Evolutionary conservation across 192 early-diverging fungal species (phyloP).

Genomic region (Mortierella hygrophila): DNA sequence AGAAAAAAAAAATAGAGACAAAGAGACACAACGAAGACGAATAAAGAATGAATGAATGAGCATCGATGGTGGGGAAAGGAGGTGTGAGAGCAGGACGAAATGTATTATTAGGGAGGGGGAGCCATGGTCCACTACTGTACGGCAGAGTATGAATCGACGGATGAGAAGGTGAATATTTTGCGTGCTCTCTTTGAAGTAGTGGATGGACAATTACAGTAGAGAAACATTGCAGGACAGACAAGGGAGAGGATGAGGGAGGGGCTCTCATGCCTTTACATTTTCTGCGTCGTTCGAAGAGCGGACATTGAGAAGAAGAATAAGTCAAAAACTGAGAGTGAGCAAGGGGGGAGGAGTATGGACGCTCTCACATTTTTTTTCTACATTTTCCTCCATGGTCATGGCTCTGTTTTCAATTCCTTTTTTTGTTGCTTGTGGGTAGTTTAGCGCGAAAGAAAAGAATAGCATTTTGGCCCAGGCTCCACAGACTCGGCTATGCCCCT

Average conservation of each 20-base stretch:
- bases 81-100: slow-evolving; percentile 1
- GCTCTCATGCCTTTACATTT: background rate
- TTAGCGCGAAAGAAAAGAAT: background rate
- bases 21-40: no score
- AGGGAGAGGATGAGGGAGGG: background rate
- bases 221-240: background rate
- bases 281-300: background rate
- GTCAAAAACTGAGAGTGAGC: background rate
- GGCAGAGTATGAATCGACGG: background rate
- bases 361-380: background rate
- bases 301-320: background rate
- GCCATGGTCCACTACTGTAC: no score
- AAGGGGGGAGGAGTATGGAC: background rate
- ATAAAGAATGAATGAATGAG: background rate
- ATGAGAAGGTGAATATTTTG: background rate
- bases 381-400: background rate
- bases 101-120: slow-evolving; percentile 6
- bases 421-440: background rate
- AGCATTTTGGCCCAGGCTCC: background rate
- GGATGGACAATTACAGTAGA: background rate
- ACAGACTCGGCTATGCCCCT: background rate
- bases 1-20: no score
- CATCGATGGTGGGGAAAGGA: background rate
- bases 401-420: background rate
- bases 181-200: background rate